Evolutionary conservation across 306 rosid species (phyloP).

Genomic region (Dryas drummondii): DNA sequence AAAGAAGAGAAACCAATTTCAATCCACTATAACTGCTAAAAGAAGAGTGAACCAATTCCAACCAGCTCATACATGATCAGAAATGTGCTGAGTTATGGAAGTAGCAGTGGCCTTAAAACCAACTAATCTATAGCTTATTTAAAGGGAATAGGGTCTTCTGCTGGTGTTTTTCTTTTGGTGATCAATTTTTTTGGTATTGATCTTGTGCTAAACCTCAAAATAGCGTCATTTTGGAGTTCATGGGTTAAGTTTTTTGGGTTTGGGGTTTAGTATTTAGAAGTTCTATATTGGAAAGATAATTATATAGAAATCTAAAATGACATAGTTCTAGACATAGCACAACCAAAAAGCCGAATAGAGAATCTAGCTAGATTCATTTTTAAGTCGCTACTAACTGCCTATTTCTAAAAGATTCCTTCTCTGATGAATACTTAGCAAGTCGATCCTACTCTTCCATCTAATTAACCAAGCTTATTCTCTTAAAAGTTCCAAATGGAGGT

Average conservation of each 20-base stretch:
- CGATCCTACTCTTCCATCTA: conserved; percentile 1
- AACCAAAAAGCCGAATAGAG: too few species aligned
- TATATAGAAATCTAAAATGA: too few species aligned
- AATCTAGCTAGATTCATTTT: not conserved
- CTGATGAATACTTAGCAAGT: not conserved
- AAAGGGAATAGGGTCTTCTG: too few species aligned
- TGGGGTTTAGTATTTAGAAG: too few species aligned
- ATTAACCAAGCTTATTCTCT: conserved; percentile 28
- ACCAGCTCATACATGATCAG: conserved; percentile 23
- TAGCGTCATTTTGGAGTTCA: too few species aligned
- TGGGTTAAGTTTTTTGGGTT: too few species aligned
- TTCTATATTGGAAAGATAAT: too few species aligned
- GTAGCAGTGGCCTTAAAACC: conserved; percentile 28
- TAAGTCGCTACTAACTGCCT: conserved; percentile 2
- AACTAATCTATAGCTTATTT: conserved; percentile 9
- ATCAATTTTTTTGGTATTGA: too few species aligned
- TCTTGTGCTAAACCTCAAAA: too few species aligned
- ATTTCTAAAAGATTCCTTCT: conserved; percentile 24
- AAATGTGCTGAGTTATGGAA: conserved; percentile 25
- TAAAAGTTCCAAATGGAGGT: conserved; percentile 75
- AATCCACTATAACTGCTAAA: conserved; percentile 17
- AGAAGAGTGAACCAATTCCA: conserved; percentile 23
- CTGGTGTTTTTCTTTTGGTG: too few species aligned
- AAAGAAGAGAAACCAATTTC: conserved; percentile 12
- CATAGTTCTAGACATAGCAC: too few species aligned